Percentiles rank a stretch among this genome's conserved stretches.
Conservation (phyloP, 345 rosid genomes). For the Anacardium occidentale region DNA sequence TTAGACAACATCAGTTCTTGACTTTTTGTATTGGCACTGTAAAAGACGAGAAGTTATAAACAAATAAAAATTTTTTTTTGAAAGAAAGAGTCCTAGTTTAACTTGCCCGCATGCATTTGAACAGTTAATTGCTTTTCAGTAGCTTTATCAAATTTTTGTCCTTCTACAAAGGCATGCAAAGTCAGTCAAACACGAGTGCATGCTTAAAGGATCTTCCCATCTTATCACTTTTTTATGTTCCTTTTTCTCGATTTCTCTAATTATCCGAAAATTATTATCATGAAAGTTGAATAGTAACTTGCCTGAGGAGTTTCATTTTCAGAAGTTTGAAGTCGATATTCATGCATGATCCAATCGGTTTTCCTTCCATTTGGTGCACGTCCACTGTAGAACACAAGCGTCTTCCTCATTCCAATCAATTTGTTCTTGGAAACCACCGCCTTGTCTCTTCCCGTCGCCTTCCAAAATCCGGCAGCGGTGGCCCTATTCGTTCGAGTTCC, state of each 20-base stretch:
- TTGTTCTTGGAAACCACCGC: constrained; percentile 74
- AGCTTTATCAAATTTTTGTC: constrained; percentile 7
- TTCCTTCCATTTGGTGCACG: constrained; percentile 94
- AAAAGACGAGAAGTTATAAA: background rate
- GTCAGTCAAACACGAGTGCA: constrained; percentile 23
- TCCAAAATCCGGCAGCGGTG: constrained; percentile 92
- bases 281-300: background rate
- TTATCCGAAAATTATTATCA: background rate
- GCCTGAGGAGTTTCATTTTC: constrained; percentile 77
- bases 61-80: background rate
- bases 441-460: constrained; percentile 96
- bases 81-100: background rate
- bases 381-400: constrained; percentile 87
- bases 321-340: constrained; percentile 78
- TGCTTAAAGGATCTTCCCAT: constrained; percentile 13
- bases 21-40: too few species aligned
- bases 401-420: constrained; percentile 90
- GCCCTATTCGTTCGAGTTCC: constrained; percentile 93
- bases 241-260: background rate
- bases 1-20: too few species aligned
- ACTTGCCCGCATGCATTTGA: background rate
- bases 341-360: constrained; percentile 96
- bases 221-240: constrained; percentile 3
- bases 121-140: background rate
- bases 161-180: constrained; percentile 9